Base-by-base conservation (phyloP, 2,329 filamentous ascomycete species). In the Boeremia lycopersici region DNA sequence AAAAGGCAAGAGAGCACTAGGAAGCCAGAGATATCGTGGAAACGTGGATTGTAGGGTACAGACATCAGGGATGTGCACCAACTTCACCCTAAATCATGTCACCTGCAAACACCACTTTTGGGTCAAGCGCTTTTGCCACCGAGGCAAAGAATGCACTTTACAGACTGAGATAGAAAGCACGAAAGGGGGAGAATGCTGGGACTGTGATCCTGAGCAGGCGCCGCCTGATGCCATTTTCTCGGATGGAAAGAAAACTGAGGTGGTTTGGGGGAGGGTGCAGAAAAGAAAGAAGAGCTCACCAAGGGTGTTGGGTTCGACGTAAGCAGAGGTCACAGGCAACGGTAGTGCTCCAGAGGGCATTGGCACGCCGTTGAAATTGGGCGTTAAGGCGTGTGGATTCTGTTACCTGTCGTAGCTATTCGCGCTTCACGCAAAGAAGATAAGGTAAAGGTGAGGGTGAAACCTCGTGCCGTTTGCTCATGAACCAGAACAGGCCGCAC, bases 121-220 rank as follows among this genome's bases (percentile, higher is more conserved):
- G 61, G 53, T 67, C 19, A 61, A 44, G 34, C 62, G 64, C 26
- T 50, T 49, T 15, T 67, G 64, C 30, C 51, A 59, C 26, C 62
- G 62, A 2, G 56, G 62, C 19, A 50, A 59, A 10, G 15, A 42
- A 3, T 67, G 64, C 30, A 47, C 43, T 1, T 35, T 63, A 1
- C 47, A 57, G 6, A 65, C 64, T 9, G 55, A 65, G 28, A 56
- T 67, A 2, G 23, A 60, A 6, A 62, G 64, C 4, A 54, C 59
- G 33, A 59, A 52, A 31, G 64, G 64, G 12, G 64, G 64, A 10
- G 62, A 65, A 19, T 67, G 63, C 19, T 67, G 63, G 64, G 64
- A 62, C 2, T 67, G 63, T 6, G 63, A 64, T 48, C 60, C 61
- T 6, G 63, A 57, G 3, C 64, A 67, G 35, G 63, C 55, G 4